phyloP scores from a whole-genome alignment of 345 rosid species.

The Kandelia obovata region DNA sequence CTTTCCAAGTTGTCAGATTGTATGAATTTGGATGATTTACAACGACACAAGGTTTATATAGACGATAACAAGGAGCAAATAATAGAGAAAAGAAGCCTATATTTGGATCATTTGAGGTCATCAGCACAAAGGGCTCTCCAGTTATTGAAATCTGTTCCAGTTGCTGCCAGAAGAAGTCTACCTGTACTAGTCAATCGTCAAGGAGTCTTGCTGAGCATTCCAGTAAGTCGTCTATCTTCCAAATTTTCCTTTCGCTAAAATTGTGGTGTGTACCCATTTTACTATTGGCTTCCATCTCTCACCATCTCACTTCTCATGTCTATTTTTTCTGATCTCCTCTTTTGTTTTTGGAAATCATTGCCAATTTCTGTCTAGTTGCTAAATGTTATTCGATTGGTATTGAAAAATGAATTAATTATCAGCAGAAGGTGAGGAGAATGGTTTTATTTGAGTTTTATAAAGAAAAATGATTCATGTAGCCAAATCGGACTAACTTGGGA shows the following conservation, averaged over 20 bases:
- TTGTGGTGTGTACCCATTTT: background rate
- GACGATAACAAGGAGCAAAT: slow-evolving; percentile 7
- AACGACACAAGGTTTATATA: slow-evolving; percentile 8
- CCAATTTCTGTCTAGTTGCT: too few species aligned
- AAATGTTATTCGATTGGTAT: too few species aligned
- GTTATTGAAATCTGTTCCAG: slow-evolving; percentile 56
- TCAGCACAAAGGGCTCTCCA: slow-evolving; percentile 52
- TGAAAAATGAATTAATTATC: too few species aligned
- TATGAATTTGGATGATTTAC: slow-evolving; percentile 25
- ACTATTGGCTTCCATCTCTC: background rate
- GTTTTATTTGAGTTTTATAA: too few species aligned
- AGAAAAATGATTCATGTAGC: too few species aligned
- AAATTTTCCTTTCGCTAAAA: slow-evolving; percentile 2
- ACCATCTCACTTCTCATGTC: too few species aligned
- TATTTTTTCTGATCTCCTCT: too few species aligned
- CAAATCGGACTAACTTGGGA: too few species aligned
- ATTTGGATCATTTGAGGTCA: slow-evolving; percentile 31
- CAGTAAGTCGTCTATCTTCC: slow-evolving; percentile 42
- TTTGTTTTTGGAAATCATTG: too few species aligned
- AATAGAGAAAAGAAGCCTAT: slow-evolving; percentile 13
- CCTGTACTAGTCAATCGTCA: slow-evolving; percentile 56
- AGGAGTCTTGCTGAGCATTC: slow-evolving; percentile 61
- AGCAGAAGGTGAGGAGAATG: too few species aligned
- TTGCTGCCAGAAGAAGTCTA: slow-evolving; percentile 70
- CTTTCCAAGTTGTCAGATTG: slow-evolving; percentile 58